Percentiles rank a stretch among this genome's conserved stretches.
Conservation (phyloP, 202 grass and related monocot species). For the Elaeis oleifera region DNA sequence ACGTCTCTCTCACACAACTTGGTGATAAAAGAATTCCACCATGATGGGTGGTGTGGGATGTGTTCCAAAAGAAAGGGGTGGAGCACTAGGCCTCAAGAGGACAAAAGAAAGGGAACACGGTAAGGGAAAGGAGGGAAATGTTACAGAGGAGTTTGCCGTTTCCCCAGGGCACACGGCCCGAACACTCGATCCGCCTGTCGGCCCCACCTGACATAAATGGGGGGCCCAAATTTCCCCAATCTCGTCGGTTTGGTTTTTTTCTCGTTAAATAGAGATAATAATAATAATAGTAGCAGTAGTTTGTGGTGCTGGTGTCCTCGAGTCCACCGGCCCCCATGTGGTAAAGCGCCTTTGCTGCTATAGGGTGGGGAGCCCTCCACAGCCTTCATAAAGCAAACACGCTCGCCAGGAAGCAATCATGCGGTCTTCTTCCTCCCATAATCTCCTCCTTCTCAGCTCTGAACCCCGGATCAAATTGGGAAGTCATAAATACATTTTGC, state of each 20-base stretch:
- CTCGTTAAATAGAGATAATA: too few relatives aligned
- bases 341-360: background rate
- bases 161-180: constrained; percentile 6
- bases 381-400: background rate
- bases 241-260: too few relatives aligned
- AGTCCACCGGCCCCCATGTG: background rate
- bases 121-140: background rate
- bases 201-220: too few relatives aligned
- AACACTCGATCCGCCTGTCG: constrained; percentile 1
- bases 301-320: background rate
- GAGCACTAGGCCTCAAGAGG: too few relatives aligned
- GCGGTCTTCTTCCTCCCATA: background rate
- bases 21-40: background rate
- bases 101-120: background rate
- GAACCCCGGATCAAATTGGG: too few relatives aligned
- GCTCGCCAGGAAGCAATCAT: constrained; percentile 5
- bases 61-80: background rate
- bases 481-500: too few relatives aligned
- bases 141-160: constrained; percentile 7
- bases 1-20: too few relatives aligned
- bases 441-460: background rate
- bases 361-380: background rate
- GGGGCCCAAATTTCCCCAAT: too few relatives aligned
- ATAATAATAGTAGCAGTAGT: too few relatives aligned
- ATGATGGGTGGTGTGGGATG: constrained; percentile 39